Evolutionary conservation across 2,329 filamentous ascomycete species (phyloP).

Genomic region (Diaporthe caulivora): DNA sequence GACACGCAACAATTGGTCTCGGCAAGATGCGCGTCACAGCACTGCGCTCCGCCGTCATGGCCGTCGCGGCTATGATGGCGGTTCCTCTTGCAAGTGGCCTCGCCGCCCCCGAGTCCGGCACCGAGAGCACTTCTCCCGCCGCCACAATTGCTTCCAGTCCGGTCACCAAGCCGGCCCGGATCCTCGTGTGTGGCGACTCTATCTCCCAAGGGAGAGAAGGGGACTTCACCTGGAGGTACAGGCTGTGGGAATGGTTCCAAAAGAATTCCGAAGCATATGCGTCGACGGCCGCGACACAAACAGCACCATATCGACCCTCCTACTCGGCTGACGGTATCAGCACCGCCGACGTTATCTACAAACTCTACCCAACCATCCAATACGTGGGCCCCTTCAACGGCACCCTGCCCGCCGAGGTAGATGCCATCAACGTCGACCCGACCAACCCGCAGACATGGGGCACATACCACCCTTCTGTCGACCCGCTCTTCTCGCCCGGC

Average conservation of each 20-base stretch:
- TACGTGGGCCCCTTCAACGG: constrained; percentile 55
- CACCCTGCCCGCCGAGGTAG: constrained; percentile 41
- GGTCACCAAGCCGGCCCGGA: constrained; percentile 30
- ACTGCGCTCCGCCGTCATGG: constrained; percentile 3
- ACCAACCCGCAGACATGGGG: constrained; percentile 33
- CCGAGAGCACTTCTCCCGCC: neutral
- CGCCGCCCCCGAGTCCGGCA: neutral
- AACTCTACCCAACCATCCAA: constrained; percentile 22
- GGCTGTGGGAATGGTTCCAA: constrained; percentile 55
- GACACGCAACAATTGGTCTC: neutral
- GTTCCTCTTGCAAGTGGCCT: neutral
- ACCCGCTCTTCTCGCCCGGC: constrained; percentile 40
- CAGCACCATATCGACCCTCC: constrained; percentile 32
- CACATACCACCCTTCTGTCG: constrained; percentile 31
- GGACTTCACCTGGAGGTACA: constrained; percentile 58
- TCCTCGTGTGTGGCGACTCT: constrained; percentile 55
- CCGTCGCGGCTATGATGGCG: neutral
- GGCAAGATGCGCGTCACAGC: constrained; percentile 27
- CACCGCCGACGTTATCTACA: neutral
- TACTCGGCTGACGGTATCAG: neutral
- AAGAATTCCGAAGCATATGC: constrained; percentile 31
- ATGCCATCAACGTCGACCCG: constrained; percentile 23
- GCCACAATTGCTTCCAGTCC: neutral
- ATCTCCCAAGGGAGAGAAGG: constrained; percentile 54
- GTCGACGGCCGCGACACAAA: neutral